Base-by-base conservation (phyloP, 352 stramenopile species). In the Globisporangium yorkense region DNA sequence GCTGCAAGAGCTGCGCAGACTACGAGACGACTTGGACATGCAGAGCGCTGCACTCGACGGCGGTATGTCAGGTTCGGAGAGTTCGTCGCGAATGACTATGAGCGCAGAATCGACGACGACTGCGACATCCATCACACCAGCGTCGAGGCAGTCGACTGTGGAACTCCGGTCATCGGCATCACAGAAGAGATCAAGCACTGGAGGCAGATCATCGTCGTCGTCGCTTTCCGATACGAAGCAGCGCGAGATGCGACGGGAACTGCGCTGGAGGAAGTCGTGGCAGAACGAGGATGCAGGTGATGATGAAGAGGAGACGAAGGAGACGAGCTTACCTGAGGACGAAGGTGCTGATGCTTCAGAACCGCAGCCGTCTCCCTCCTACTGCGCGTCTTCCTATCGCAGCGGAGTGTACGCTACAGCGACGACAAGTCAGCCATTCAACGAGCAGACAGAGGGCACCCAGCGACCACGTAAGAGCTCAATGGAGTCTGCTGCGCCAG, bases 241-340 rank as follows among this genome's bases (percentile, higher is more conserved):
- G 31, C 56, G 56, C 24, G 47, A 62, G 37, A 27, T 51, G 27
- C 37, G 49, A 40, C 56, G 48, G 5, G 56, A 61, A 20, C 44
- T 43, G 47, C 56, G 56, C 10, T 47, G 47, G 24, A 50, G 54
- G 33, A 37, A 37, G 40, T 62, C 56, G 10, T 56, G 47, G 56
- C 47, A 56, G 16, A 62, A 47, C 12, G 55, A 47, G 15, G 8
- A 31, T 10, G 39, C 33, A 40, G 29, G 44, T 18, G 33, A 21
- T 7, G 41, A 46, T 7, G 41, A 46, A 9, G 18, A 46, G 5
- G 41, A 46, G 41, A 46, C 41, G 18, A 46, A 46, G 41, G 18
- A 46, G 13, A 15, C 0, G 18, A 20, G 41, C 39, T 15, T 18
- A 1, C 13, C 13, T 43, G 33, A 33, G 2, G 35, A 39, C 9